Evolutionary conservation across 78 protist species (phyloP).

Genomic region (Dictyostelium discoideum): dicty_2.7 NC_007088.5:2027001-2027500

Average conservation of each 20-base stretch:
- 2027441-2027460: not conserved
- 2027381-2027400: not conserved
- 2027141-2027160: not conserved
- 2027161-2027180: conserved; percentile 39
- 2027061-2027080: not conserved
- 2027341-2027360: not conserved
- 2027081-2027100: conserved; percentile 19
- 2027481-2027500: not conserved
- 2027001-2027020: conserved; percentile 16
- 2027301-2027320: conserved; percentile 34
- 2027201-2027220: not conserved
- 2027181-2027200: not conserved
- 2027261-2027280: conserved; percentile 53
- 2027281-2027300: conserved; percentile 32
- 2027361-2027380: not conserved
- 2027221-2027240: conserved; percentile 18
- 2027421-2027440: not conserved
- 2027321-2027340: not conserved
- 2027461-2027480: not conserved
- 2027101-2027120: conserved; percentile 10
- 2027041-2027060: not conserved
- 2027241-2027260: not conserved
- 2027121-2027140: conserved; percentile 7
- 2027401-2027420: not conserved
- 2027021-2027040: not conserved